Base-by-base conservation (phyloP, 371 early-diverging fungal genomes). In the Quaeritorhiza haematococci region DNA sequence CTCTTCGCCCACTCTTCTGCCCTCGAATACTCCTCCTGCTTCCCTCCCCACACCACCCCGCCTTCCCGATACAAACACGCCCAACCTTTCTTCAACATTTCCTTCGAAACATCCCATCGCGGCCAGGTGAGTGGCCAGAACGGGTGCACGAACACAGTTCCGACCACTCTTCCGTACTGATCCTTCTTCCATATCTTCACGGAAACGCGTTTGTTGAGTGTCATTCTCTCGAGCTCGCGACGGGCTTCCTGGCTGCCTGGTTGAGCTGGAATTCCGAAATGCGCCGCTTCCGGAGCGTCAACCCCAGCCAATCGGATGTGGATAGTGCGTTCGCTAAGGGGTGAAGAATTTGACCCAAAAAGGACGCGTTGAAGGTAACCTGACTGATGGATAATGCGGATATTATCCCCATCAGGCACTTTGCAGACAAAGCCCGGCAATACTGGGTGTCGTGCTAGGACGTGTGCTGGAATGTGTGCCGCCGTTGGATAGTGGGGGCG, bases 221-320 rank as follows among this genome's bases (percentile, higher is more conserved):
- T 56, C 50, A 78, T 49, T 0, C 69, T 49, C 13, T 75, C 75
- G 38, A 89, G 68, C 67, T 75, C 87, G 0, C 58, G 61, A 29
- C 80, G 75, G 5, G 88, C 74, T 63, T 89, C 88, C 1, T 68
- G 59, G 0, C 78, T 72, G 45, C 72, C 81, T 8, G 86, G 85
- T 49, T 91, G 91, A 10, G 79, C 80, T 2, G 85, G 83, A 80
- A 79, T 84, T 4, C 85, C 86, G 68, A 88, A 91, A 63, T 82
- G 82, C 29, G 83, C 77, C 7, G 70, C 75, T 71, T 90, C 90
- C 0, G 90, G 90, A 1, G 90, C 89, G 71, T 90, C 90, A 0
- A 90, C 80, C 21, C 89, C 89, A 19, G 87, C 87, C 17, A 90
- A 56, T 30, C 90, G 81, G 19, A 89, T 71, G n/a, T n/a, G n/a